Percentiles rank a stretch among this genome's conserved stretches.
Conservation (phyloP, 2,329 filamentous ascomycete genomes). For the Aspergillus sp. region DNA sequence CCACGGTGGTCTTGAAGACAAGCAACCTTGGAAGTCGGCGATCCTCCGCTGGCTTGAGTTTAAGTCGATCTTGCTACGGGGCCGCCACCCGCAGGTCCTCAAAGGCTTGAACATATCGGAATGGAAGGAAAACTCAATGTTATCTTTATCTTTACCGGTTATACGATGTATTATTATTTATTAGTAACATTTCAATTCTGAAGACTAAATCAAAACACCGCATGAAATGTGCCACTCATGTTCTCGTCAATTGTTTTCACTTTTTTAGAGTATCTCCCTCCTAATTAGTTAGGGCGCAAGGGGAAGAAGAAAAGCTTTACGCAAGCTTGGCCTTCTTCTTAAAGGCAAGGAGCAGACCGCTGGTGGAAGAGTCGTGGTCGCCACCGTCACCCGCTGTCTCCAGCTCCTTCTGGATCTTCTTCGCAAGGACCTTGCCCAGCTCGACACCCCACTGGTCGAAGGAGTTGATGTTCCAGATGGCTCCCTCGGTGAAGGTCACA, state of each 20-base stretch:
- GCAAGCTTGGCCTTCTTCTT: constrained; percentile 68
- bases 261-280: background rate
- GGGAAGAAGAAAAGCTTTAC: constrained; percentile 16
- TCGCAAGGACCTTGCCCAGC: constrained; percentile 92
- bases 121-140: background rate
- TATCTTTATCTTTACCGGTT: background rate
- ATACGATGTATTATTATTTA: background rate
- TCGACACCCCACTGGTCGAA: constrained; percentile 99
- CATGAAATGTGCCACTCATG: constrained; percentile 20
- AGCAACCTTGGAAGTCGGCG: constrained; percentile 1
- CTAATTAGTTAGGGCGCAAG: background rate
- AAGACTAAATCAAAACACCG: constrained; percentile 8
- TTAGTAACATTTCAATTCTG: background rate
- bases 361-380: constrained; percentile 83
- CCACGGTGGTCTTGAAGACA: constrained; percentile 13
- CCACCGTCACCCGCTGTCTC: constrained; percentile 68
- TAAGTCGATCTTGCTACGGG: background rate
- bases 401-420: constrained; percentile 84
- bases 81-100: background rate
- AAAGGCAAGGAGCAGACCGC: constrained; percentile 85
- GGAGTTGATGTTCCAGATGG: constrained; percentile 98
- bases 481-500: constrained; percentile 94
- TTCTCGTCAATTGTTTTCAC: constrained; percentile 17
- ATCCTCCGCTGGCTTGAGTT: constrained; percentile 4
- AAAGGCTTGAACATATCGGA: background rate